A percentile compares a stretch with the other conserved stretches of the same genome.
Conservation (phyloP, 352 stramenopile species). For the Phytophthora ohioensis region DNA sequence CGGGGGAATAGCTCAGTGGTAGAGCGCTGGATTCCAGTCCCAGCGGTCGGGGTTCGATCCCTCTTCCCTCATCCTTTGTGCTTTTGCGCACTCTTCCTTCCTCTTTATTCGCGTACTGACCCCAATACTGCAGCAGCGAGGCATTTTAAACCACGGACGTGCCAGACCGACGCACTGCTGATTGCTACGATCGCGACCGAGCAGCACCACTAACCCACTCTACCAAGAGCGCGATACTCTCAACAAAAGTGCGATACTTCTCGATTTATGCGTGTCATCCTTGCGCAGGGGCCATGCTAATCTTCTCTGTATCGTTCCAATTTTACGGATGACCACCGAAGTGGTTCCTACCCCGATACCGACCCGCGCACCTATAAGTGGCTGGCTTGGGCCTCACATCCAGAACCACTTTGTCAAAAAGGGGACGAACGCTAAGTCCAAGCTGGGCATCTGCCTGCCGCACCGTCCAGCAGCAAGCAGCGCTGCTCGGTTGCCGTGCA, state of each 20-base stretch:
- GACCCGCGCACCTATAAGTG: not conserved
- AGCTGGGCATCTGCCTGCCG: not conserved
- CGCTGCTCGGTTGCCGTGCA: not conserved
- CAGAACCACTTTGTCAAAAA: not conserved
- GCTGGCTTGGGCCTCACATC: not conserved
- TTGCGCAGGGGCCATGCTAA: slow-evolving; percentile 45
- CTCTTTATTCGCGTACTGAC: no score
- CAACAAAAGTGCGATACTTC: slow-evolving; percentile 25
- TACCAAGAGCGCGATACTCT: not conserved
- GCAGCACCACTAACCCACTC: not conserved
- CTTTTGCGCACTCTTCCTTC: no score
- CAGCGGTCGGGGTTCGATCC: slow-evolving; percentile 18
- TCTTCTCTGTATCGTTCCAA: slow-evolving; percentile 49
- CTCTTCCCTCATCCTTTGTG: no score
- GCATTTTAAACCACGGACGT: not conserved
- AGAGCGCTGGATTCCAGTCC: slow-evolving; percentile 29
- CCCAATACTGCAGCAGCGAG: no score
- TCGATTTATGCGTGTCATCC: slow-evolving; percentile 40
- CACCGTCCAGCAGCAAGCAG: no score
- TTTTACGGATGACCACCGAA: slow-evolving; percentile 52
- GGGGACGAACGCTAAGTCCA: not conserved
- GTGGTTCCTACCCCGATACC: not conserved
- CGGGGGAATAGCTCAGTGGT: slow-evolving; percentile 26
- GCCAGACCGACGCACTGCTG: not conserved
- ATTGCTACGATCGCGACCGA: not conserved